Evolutionary conservation across 768 basidiomycete genomes (phyloP).

Genomic region (Leccinum uliginosum): DNA sequence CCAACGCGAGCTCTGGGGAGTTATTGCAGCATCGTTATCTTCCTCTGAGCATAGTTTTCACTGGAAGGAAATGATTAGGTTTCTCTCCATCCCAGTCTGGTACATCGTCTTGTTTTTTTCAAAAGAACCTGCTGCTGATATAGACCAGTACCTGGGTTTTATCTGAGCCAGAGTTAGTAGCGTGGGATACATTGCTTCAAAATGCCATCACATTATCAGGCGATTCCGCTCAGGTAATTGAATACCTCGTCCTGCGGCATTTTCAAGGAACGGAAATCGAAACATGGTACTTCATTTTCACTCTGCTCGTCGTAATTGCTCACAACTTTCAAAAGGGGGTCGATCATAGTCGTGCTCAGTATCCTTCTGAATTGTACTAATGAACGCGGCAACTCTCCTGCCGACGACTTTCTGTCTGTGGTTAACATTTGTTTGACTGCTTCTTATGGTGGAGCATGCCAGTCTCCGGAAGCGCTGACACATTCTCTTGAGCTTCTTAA

Average conservation of each 20-base stretch:
- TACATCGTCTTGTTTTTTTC: conserved; percentile 21
- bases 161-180: conserved; percentile 36
- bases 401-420: conserved; percentile 23
- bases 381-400: conserved; percentile 8
- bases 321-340: conserved; percentile 19
- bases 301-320: not conserved
- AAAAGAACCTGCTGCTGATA: conserved; percentile 2
- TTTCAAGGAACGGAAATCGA: conserved; percentile 13
- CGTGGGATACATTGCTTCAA: conserved; percentile 40
- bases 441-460: conserved; percentile 30
- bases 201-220: conserved; percentile 25
- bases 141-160: conserved; percentile 42
- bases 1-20: conserved; percentile 44
- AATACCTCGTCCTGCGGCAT: conserved; percentile 10
- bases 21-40: conserved; percentile 36
- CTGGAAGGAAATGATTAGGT: conserved; percentile 41
- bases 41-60: conserved; percentile 20
- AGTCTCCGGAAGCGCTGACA: conserved; percentile 22
- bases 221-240: conserved; percentile 6
- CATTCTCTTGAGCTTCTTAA: conserved; percentile 36
- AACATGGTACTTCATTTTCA: conserved; percentile 18
- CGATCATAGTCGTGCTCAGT: conserved; percentile 14
- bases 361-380: conserved; percentile 11
- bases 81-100: conserved; percentile 49
- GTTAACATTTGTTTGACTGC: conserved; percentile 30